phyloP scores from a whole-genome alignment of 345 rosid species.

The Crucihimalaya himalaica region DNA sequence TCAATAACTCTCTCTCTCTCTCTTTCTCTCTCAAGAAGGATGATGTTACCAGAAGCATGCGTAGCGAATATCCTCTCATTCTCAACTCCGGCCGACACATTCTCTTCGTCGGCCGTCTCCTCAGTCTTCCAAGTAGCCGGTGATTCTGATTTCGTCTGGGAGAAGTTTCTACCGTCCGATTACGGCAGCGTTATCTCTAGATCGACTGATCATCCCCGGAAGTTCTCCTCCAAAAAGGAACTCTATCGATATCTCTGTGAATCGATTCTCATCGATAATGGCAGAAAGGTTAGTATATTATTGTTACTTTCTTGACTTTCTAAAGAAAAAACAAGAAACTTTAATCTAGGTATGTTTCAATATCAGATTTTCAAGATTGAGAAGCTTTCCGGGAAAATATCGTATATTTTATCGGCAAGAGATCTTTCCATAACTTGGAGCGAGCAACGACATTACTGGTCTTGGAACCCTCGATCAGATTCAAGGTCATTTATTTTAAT shows the following conservation, averaged over 20 bases:
- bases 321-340: neutral
- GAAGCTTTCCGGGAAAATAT: conserved; percentile 56
- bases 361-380: conserved; percentile 58
- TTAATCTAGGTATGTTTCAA: conserved; percentile 23
- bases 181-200: conserved; percentile 37
- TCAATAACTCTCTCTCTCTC: neutral
- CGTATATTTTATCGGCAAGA: conserved; percentile 62
- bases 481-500: conserved; percentile 51
- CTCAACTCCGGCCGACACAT: conserved; percentile 62
- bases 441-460: conserved; percentile 58
- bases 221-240: conserved; percentile 59
- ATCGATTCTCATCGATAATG: conserved; percentile 55
- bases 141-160: conserved; percentile 67
- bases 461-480: conserved; percentile 52
- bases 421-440: conserved; percentile 73
- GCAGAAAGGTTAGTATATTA: conserved; percentile 40
- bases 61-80: conserved; percentile 57
- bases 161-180: conserved; percentile 56
- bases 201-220: conserved; percentile 12
- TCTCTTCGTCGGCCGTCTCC: conserved; percentile 55
- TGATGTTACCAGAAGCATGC: conserved; percentile 60
- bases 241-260: conserved; percentile 54
- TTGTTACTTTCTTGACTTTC: neutral
- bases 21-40: neutral
- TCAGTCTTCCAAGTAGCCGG: conserved; percentile 54